Conservation (phyloP, 2,329 filamentous ascomycete species). For the Botrytis paeoniae region DNA sequence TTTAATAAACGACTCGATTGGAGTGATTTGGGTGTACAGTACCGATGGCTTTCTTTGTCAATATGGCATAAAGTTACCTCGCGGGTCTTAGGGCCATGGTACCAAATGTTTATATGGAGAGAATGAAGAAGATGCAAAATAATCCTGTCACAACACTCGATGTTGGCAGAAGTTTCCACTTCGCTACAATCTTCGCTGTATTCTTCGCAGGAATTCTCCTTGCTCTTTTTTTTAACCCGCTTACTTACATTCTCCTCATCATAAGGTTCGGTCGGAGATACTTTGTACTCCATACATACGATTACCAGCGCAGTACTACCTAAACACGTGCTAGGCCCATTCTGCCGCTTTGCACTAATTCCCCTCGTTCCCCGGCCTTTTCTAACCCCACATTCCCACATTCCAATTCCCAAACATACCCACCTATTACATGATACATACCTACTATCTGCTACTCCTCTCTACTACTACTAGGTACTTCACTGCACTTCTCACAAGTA, state of each 20-base stretch:
- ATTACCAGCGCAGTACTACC: neutral
- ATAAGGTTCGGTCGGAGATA: neutral
- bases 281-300: neutral
- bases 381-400: neutral
- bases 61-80: no score
- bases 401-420: neutral
- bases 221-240: neutral
- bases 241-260: neutral
- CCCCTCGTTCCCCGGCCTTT: neutral
- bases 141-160: neutral
- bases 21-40: neutral
- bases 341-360: neutral
- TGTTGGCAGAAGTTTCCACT: neutral
- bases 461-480: neutral
- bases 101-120: neutral
- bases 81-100: neutral
- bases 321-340: neutral
- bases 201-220: neutral
- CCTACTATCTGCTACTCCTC: no score
- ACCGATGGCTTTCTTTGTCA: neutral
- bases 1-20: no score
- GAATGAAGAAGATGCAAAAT: neutral
- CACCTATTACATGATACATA: neutral
- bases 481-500: neutral
- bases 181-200: neutral